Base-by-base conservation (phyloP, 345 rosid genomes). In the Triadica sebifera region DNA sequence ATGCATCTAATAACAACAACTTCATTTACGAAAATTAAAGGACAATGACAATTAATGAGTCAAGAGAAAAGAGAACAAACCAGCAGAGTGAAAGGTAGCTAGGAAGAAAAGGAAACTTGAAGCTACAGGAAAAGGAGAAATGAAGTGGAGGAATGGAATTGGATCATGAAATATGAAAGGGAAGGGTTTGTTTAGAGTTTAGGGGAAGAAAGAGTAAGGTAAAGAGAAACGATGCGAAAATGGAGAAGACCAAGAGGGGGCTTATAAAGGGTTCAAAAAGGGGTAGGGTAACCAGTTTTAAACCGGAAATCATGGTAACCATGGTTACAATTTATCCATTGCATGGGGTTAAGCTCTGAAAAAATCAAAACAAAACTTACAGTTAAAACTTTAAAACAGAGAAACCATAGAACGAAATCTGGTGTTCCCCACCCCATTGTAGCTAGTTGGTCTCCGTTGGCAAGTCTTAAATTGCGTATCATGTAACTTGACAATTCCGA, bases 241-340 rank as follows among this genome's bases (percentile, higher is more conserved):
- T 12, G 24, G 24, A 47, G 70, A 9, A 43, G 47, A 65, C 59
- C 22, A 69, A 5, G 80, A 25, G 13, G 10, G 56, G 37, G 52
- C n/a, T 67, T 72, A 52, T 71, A 63, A 67, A 68, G 75, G 57
- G 74, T 65, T 58, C n/a, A 58, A 58, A 6, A 67, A 8, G 4
- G 4, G 41, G 20, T 3, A 39, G 22, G 34, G 46, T 75, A 80
- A 79, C 82, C 37, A 25, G n/a, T 9, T 24, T 15, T 55, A 4
- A 41, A 74, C 65, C 19, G 12, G 6, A 29, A 55, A 67, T 50
- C 22, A 17, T 16, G 22, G 15, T 72, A 68, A 85, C 82, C 84
- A 59, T 67, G 84, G 87, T 86, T 75, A 81, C 15, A 25, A 77
- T 49, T 75, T 79, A 80, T 79, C 87, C 34, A 47, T n/a, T 47